Evolutionary conservation across 2,329 filamentous ascomycete genomes (phyloP).

Genomic region (Metarhizium humberi): DNA sequence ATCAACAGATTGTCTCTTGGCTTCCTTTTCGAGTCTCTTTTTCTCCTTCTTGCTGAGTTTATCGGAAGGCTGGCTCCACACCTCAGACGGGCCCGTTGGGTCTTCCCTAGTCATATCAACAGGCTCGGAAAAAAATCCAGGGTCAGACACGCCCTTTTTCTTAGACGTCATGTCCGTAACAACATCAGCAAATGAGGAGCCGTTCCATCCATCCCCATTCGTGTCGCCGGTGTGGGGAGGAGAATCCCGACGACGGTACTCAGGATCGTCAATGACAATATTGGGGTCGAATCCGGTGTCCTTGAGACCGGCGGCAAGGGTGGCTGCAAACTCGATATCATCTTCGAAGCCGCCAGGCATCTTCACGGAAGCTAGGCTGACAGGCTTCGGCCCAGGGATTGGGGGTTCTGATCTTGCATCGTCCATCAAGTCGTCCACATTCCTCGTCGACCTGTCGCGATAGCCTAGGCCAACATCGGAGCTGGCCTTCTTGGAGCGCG

Average conservation of each 20-base stretch:
- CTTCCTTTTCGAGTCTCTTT: conserved; percentile 35
- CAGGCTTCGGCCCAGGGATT: conserved; percentile 47
- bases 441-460: conserved; percentile 12
- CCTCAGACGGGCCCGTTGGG: conserved; percentile 13
- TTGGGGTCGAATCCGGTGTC: conserved; percentile 63
- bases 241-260: conserved; percentile 53
- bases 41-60: conserved; percentile 40
- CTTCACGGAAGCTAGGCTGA: conserved; percentile 34
- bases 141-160: conserved; percentile 16
- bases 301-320: conserved; percentile 57
- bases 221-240: conserved; percentile 50
- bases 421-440: conserved; percentile 20
- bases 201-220: conserved; percentile 32
- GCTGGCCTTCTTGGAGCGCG: conserved; percentile 5
- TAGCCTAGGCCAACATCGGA: conserved; percentile 5
- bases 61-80: conserved; percentile 14
- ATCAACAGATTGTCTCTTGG: conserved; percentile 6
- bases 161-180: conserved; percentile 27
- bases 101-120: conserved; percentile 30
- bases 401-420: conserved; percentile 37
- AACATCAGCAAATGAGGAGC: conserved; percentile 39
- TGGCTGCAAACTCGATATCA: conserved; percentile 61
- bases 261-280: conserved; percentile 58
- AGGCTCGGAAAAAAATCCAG: conserved; percentile 40
- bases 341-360: conserved; percentile 59